These are phyloP conservation scores for Petunia hybrid DNA, from an alignment of 305 asterid species.

Conservation along the genomic window DNA sequence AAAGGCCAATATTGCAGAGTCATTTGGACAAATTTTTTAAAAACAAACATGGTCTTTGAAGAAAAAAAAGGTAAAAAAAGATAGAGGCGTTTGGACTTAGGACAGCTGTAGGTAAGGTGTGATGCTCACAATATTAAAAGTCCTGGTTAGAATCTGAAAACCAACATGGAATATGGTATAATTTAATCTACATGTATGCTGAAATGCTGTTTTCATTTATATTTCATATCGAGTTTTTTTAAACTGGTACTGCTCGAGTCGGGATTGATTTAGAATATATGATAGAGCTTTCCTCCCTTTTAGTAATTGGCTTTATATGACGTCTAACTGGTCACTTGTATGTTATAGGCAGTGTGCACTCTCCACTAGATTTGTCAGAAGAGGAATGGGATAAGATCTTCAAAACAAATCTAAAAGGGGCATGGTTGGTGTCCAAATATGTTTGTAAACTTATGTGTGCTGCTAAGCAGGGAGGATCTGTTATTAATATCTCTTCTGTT, in stretches of 20 bases:
- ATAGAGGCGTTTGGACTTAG: too few relatives aligned
- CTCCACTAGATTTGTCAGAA: slow-evolving; percentile 55
- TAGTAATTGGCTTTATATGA: not conserved
- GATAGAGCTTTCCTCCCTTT: not conserved
- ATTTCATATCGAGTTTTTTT: not conserved
- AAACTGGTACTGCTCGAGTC: not conserved
- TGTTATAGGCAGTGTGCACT: slow-evolving; percentile 50
- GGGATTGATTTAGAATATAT: not conserved
- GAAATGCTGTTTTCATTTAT: not conserved
- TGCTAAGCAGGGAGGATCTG: slow-evolving; percentile 53
- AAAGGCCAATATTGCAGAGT: not conserved
- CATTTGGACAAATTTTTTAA: not conserved
- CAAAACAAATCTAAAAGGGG: slow-evolving; percentile 56
- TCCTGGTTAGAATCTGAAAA: not conserved
- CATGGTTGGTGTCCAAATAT: slow-evolving; percentile 66
- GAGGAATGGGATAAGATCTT: slow-evolving; percentile 56
- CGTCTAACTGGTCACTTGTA: not conserved
- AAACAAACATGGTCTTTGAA: not conserved
- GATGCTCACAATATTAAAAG: not conserved
- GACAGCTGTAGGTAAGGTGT: not conserved
- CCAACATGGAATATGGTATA: not conserved
- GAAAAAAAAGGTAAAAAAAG: not conserved
- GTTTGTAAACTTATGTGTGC: slow-evolving; percentile 54
- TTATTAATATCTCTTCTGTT: slow-evolving; percentile 65
- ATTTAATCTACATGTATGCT: not conserved